Percentiles rank a stretch among this genome's conserved stretches.
Conservation (phyloP, 352 stramenopile genomes). For the Pythium phragmitis region DNA sequence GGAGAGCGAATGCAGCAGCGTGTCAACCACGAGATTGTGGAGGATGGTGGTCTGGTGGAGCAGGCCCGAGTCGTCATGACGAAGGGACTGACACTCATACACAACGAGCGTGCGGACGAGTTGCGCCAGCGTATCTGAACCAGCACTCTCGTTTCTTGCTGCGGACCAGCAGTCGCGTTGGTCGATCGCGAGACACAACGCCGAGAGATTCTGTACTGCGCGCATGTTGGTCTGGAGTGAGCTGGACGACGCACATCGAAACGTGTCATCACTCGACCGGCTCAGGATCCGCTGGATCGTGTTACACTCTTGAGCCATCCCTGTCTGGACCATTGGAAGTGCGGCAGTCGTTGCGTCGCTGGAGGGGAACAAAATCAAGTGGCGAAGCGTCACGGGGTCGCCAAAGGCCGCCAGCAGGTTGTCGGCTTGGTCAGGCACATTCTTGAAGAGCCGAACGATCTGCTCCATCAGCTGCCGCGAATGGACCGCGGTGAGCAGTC, state of each 20-base stretch:
- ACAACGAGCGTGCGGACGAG: slow-evolving; percentile 31
- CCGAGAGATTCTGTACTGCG: slow-evolving; percentile 52
- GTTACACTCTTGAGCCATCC: slow-evolving; percentile 24
- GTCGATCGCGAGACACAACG: slow-evolving; percentile 52
- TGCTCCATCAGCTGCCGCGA: slow-evolving; percentile 67
- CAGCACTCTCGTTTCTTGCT: neutral
- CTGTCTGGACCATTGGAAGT: neutral
- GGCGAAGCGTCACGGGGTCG: slow-evolving; percentile 60
- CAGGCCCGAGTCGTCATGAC: slow-evolving; percentile 25
- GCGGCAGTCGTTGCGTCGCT: neutral
- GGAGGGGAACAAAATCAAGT: slow-evolving; percentile 55
- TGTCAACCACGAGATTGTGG: slow-evolving; percentile 72
- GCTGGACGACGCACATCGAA: slow-evolving; percentile 35
- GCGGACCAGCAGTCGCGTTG: slow-evolving; percentile 17
- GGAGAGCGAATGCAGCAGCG: slow-evolving; percentile 78
- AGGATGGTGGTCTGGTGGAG: slow-evolving; percentile 40
- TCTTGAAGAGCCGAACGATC: slow-evolving; percentile 57
- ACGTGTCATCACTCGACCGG: slow-evolving; percentile 46
- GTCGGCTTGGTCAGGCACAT: slow-evolving; percentile 36
- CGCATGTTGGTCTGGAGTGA: slow-evolving; percentile 57
- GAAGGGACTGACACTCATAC: slow-evolving; percentile 26
- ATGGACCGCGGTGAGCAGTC: slow-evolving; percentile 62
- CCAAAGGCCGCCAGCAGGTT: slow-evolving; percentile 58
- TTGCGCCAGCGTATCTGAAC: slow-evolving; percentile 4
- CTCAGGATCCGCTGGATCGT: slow-evolving; percentile 68